These are phyloP conservation scores for Alternaria sp. DNA, from an alignment of 2,329 filamentous ascomycete genomes.

Conservation along the genomic window DNA sequence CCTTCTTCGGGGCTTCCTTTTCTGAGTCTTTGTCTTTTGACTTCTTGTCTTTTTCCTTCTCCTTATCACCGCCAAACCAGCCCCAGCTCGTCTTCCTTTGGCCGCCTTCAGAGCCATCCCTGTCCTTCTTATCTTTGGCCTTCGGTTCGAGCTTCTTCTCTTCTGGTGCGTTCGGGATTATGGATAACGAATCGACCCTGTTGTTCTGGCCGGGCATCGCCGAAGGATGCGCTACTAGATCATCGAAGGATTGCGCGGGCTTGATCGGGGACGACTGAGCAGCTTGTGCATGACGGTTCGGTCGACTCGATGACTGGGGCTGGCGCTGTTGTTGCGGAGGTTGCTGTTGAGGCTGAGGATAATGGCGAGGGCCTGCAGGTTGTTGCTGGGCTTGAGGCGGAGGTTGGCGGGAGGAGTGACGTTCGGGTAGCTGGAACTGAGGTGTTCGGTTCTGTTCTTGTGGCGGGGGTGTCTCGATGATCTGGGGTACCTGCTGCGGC, in stretches of 20 bases:
- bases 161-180: slow-evolving; percentile 75
- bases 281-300: slow-evolving; percentile 40
- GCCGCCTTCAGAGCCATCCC: slow-evolving; percentile 68
- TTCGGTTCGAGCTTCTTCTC: slow-evolving; percentile 79
- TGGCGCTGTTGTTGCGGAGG: slow-evolving; percentile 29
- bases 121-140: slow-evolving; percentile 73
- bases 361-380: slow-evolving; percentile 24
- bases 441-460: slow-evolving; percentile 43
- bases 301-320: slow-evolving; percentile 23
- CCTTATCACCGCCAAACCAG: slow-evolving; percentile 70
- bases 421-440: slow-evolving; percentile 55
- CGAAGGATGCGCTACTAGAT: slow-evolving; percentile 71
- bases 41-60: slow-evolving; percentile 72
- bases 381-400: slow-evolving; percentile 29
- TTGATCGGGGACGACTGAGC: slow-evolving; percentile 48
- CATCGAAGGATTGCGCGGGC: slow-evolving; percentile 62
- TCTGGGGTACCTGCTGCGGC: slow-evolving; percentile 58
- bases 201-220: slow-evolving; percentile 70
- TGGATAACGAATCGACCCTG: slow-evolving; percentile 78
- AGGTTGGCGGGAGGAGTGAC: slow-evolving; percentile 56
- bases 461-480: slow-evolving; percentile 67
- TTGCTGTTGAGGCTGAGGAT: slow-evolving; percentile 12
- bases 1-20: slow-evolving; percentile 53
- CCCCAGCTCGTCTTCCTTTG: slow-evolving; percentile 83
- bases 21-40: slow-evolving; percentile 56